Base-by-base conservation (phyloP, 2,329 filamentous ascomycete genomes). In the Reticulascus tulasneorum region DNA sequence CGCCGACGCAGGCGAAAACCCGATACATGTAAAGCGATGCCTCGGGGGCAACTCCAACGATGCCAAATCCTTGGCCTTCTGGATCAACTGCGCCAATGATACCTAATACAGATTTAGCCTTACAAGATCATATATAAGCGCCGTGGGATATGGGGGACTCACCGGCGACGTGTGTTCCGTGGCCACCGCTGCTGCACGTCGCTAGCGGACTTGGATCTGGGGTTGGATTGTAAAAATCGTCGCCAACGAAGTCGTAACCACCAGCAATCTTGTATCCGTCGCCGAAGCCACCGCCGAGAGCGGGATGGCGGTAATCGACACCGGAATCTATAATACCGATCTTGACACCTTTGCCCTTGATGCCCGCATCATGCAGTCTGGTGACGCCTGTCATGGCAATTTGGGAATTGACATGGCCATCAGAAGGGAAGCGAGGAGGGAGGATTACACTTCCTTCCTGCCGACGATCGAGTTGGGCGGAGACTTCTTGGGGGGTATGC, bases 131-230 rank as follows among this genome's bases (percentile, higher is more conserved):
- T n/a, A n/a, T n/a, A n/a, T n/a, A n/a, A n/a, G n/a, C n/a, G n/a
- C n/a, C n/a, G n/a, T n/a, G n/a, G n/a, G n/a, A n/a, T n/a, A n/a
- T n/a, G n/a, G n/a, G n/a, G n/a, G n/a, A n/a, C n/a, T n/a, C n/a
- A 13, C 46, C 68, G n/a, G 67, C 57, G 25, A 67, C 60, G 38
- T 67, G 64, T 0, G 67, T 70, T 5, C 67, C 66, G 45, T 72
- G 67, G 17, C 64, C 64, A 35, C 38, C 38, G 4, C 37, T 35
- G 10, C 33, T 24, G 17, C 38, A 40, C 3, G 35, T 38, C 6
- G 34, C 33, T 12, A 40, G 26, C 7, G 38, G 38, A 9, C 37
- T 16, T 4, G 33, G 13, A n/a, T 38, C 38, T 7, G 38, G 34
- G 7, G 33, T 44, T 8, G 40, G 34, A 12, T 38, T 44, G 13